These are phyloP conservation scores for Hanseniaspora guilliermondii DNA, from an alignment of 805 yeast species.

Conservation along the genomic window DNA sequence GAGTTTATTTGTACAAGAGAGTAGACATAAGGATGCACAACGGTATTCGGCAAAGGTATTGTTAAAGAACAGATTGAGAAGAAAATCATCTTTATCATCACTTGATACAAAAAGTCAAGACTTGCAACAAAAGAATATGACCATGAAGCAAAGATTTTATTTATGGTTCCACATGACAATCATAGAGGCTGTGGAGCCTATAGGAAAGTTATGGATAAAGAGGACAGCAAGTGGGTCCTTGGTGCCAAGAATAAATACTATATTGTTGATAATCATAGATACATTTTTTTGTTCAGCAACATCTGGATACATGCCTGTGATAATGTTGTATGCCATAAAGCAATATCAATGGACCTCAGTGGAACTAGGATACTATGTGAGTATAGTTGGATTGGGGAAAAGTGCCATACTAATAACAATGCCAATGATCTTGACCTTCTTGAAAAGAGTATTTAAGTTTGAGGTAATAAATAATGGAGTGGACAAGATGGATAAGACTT, in stretches of 20 bases:
- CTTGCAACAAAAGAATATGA: background rate
- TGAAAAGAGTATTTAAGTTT: slow-evolving; percentile 26
- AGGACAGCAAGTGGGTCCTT: slow-evolving; percentile 24
- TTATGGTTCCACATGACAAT: slow-evolving; percentile 12
- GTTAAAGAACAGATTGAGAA: slow-evolving; percentile 15
- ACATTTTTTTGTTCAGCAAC: slow-evolving; percentile 32
- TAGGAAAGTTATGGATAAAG: slow-evolving; percentile 41
- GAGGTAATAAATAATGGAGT: slow-evolving; percentile 31
- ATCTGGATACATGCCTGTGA: slow-evolving; percentile 31
- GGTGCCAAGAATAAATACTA: slow-evolving; percentile 35
- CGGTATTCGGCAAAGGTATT: slow-evolving; percentile 37
- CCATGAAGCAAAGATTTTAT: background rate
- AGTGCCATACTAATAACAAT: slow-evolving; percentile 38
- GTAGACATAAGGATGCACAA: slow-evolving; percentile 46
- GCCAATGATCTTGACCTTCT: slow-evolving; percentile 35
- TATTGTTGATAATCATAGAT: slow-evolving; percentile 39
- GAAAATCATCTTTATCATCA: slow-evolving; percentile 2
- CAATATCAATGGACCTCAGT: slow-evolving; percentile 42
- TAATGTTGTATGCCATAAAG: slow-evolving; percentile 43
- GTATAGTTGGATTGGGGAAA: slow-evolving; percentile 38
- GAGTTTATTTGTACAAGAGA: slow-evolving; percentile 42
- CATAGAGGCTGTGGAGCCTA: slow-evolving; percentile 32
- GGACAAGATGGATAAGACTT: slow-evolving; percentile 40
- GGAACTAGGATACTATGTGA: slow-evolving; percentile 44
- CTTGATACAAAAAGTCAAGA: background rate